Evolutionary conservation across 805 yeast genomes (phyloP).

Genomic region (Peterozyma xylosa): DNA sequence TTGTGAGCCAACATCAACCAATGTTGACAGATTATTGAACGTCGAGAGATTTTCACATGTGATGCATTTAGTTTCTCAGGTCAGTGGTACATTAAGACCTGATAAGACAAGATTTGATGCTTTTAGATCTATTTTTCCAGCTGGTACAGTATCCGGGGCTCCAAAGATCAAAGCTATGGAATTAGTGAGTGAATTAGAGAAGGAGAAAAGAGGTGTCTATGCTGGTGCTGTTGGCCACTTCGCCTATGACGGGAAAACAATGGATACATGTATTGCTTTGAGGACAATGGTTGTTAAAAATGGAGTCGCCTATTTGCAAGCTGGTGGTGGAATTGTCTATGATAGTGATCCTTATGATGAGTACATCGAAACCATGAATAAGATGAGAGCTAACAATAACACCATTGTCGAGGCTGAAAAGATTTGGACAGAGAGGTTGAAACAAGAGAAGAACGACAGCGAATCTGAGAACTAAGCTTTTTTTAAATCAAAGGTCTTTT

Average conservation of each 20-base stretch:
- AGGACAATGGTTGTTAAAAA: conserved; percentile 95
- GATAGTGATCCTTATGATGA: conserved; percentile 96
- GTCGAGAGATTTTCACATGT: conserved; percentile 95
- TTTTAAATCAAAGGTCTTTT: too few relatives aligned
- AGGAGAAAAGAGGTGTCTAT: conserved; percentile 90
- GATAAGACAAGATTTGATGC: conserved; percentile 94
- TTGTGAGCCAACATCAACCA: conserved; percentile 80
- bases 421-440: conserved; percentile 48
- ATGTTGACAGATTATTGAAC: conserved; percentile 80
- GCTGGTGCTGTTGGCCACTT: conserved; percentile 99
- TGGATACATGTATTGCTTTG: conserved; percentile 97
- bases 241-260: conserved; percentile 90
- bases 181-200: conserved; percentile 80
- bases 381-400: conserved; percentile 87
- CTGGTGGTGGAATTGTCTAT: conserved; percentile 97
- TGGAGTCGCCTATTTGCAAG: conserved; percentile 87
- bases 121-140: conserved; percentile 95
- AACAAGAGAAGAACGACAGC: conserved; percentile 17
- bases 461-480: conserved; percentile 12
- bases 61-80: conserved; percentile 93
- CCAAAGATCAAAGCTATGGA: conserved; percentile 98
- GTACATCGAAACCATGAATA: conserved; percentile 93
- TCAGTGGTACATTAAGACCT: conserved; percentile 78
- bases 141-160: conserved; percentile 98
- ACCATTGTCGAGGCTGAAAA: conserved; percentile 92